Evolutionary conservation across 345 rosid species (phyloP), one percentile per base, ranked within the genome.

Genomic region (Noccaea caerulescens): DNA sequence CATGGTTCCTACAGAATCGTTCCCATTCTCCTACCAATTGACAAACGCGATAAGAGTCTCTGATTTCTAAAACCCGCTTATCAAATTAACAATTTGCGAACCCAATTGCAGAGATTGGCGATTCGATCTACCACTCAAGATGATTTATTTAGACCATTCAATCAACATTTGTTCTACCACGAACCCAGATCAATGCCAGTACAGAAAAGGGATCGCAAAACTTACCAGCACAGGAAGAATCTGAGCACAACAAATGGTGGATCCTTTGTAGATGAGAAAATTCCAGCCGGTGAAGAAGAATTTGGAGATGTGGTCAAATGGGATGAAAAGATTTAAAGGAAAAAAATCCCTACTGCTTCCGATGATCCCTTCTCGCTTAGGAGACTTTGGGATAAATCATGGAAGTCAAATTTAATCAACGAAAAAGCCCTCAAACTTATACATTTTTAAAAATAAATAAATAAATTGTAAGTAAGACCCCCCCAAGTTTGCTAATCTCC

Each of bases 281-380:
- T 36, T 23, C 0, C 4, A 53, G 45, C n/a, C 30, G 72, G 33
- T 38, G 66, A 66, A 20, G 46, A 66, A 73, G 55, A 42, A 56
- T 37, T 46, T 57, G 11, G 43, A 47, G 51, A 72, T 36, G 11
- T 42, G 23, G 54, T 55, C 33, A 46, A 51, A 27, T 27, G 0
- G 8, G 4, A 37, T 38, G 64, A 37, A 36, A 60, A 33, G 2
- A 14, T 58, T 69, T 45, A 33, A 33, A 33, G 11, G 10, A 13
- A 14, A 39, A 30, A 34, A 4, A 33, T 42, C 20, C 68, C 63
- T 55, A 66, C 30, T 52, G n/a, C 42, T 13, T 55, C 41, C 38
- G 45, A 66, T 66, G 45, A 66, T 66, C 38, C 53, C 33, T 73
- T 73, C 77, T 73, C 44, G 58, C 25, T 65, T 66, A 57, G 50